Conservation (phyloP, 1,139 yeast species). For the Schizosaccharomyces versatilis region DNA sequence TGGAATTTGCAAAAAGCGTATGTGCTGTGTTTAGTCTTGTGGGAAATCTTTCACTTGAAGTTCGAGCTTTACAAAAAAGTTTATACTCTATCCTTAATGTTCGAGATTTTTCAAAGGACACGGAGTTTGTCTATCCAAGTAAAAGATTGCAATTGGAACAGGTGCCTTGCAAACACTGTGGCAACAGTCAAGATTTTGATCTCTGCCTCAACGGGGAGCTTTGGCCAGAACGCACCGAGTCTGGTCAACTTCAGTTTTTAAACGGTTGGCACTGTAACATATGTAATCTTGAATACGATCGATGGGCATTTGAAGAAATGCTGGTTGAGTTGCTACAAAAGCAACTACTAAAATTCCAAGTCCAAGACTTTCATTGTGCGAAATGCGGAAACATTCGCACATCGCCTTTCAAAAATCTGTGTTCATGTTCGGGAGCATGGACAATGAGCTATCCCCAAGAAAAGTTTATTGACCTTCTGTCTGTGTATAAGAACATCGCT, state of each 20-base stretch:
- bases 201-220: conserved; percentile 43
- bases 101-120: conserved; percentile 63
- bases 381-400: conserved; percentile 52
- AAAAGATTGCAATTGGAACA: conserved; percentile 37
- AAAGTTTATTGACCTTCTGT: conserved; percentile 27
- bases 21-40: conserved; percentile 57
- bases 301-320: conserved; percentile 54
- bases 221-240: conserved; percentile 9
- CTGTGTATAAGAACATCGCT: conserved; percentile 38
- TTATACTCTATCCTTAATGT: conserved; percentile 51
- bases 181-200: conserved; percentile 52
- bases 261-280: conserved; percentile 39
- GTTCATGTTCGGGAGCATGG: conserved; percentile 83
- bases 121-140: conserved; percentile 57
- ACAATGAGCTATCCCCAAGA: conserved; percentile 30
- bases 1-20: conserved; percentile 56
- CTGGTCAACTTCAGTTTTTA: conserved; percentile 4
- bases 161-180: conserved; percentile 25
- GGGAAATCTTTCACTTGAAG: conserved; percentile 42
- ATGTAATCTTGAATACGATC: conserved; percentile 45
- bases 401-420: conserved; percentile 50
- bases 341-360: conserved; percentile 35
- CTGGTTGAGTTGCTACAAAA: conserved; percentile 43
- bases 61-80: conserved; percentile 52
- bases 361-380: conserved; percentile 62